Evolutionary conservation across 176 grass and related monocot species (phyloP).

Genomic region (Cocos nucifera): DNA sequence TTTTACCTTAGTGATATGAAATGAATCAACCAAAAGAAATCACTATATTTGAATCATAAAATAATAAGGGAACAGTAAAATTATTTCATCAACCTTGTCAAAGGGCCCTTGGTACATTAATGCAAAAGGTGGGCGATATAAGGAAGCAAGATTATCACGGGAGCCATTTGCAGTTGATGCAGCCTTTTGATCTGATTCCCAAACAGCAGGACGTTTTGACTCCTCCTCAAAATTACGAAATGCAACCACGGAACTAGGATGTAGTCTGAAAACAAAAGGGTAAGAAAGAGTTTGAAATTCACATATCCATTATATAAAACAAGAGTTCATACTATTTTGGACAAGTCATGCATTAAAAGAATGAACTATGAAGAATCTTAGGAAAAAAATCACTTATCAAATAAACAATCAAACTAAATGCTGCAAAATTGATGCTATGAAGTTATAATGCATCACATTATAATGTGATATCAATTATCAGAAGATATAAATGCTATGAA

Average conservation of each 20-base stretch:
- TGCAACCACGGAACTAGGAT: slow-evolving; percentile 41
- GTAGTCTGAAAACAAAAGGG: slow-evolving; percentile 31
- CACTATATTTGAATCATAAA: background rate
- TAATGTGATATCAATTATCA: too few relatives aligned
- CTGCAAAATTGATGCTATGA: too few relatives aligned
- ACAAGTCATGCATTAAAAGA: too few relatives aligned
- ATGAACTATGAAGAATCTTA: too few relatives aligned
- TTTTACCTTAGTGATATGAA: too few relatives aligned
- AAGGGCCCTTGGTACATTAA: slow-evolving; percentile 94
- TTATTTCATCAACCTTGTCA: slow-evolving; percentile 53
- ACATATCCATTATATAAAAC: background rate
- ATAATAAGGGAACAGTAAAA: slow-evolving; percentile 1
- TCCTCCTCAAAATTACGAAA: slow-evolving; percentile 93
- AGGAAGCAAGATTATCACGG: slow-evolving; percentile 65
- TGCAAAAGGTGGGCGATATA: slow-evolving; percentile 80
- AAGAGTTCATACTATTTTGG: background rate
- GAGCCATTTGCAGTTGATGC: slow-evolving; percentile 32
- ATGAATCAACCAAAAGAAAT: background rate
- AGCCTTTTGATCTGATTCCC: slow-evolving; percentile 59
- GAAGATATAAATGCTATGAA: too few relatives aligned
- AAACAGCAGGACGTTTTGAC: slow-evolving; percentile 71
- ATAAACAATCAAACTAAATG: too few relatives aligned
- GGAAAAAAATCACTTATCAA: too few relatives aligned
- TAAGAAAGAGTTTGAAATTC: background rate
- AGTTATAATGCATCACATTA: too few relatives aligned